These are phyloP conservation scores for Xylariaceae sp. DNA, from an alignment of 2,329 filamentous ascomycete species.

Conservation along the genomic window DNA sequence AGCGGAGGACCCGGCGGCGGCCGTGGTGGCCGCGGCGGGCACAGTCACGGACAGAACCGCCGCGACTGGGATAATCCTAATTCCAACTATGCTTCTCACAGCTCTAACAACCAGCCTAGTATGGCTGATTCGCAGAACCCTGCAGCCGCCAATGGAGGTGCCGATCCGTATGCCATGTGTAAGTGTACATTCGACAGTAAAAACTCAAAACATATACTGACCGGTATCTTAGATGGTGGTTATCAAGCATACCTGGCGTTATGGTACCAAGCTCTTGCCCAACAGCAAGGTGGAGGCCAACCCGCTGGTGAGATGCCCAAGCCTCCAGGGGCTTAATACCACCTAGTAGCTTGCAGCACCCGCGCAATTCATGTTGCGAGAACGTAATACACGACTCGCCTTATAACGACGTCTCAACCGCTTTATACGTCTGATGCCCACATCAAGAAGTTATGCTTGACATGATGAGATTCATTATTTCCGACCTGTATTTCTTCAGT, in stretches of 20 bases:
- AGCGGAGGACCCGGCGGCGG: constrained; percentile 54
- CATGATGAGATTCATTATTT: constrained; percentile 8
- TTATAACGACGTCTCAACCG: neutral
- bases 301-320: constrained; percentile 46
- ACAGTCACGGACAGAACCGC: constrained; percentile 44
- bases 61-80: constrained; percentile 63
- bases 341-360: neutral
- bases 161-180: constrained; percentile 80
- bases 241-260: constrained; percentile 81
- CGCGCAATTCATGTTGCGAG: neutral
- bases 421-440: constrained; percentile 11
- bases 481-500: neutral
- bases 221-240: constrained; percentile 67
- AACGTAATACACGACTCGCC: neutral
- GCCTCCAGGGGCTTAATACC: constrained; percentile 48
- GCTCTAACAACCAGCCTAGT: constrained; percentile 51
- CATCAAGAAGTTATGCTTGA: neutral
- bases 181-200: constrained; percentile 44
- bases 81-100: constrained; percentile 59
- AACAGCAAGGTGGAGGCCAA: constrained; percentile 50
- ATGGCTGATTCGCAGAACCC: constrained; percentile 46
- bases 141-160: constrained; percentile 57
- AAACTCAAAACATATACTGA: constrained; percentile 32
- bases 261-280: constrained; percentile 76
- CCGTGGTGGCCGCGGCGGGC: constrained; percentile 49